phyloP scores from a whole-genome alignment of 1,284 basidiomycete genomes.

The Irpex sp. region DNA sequence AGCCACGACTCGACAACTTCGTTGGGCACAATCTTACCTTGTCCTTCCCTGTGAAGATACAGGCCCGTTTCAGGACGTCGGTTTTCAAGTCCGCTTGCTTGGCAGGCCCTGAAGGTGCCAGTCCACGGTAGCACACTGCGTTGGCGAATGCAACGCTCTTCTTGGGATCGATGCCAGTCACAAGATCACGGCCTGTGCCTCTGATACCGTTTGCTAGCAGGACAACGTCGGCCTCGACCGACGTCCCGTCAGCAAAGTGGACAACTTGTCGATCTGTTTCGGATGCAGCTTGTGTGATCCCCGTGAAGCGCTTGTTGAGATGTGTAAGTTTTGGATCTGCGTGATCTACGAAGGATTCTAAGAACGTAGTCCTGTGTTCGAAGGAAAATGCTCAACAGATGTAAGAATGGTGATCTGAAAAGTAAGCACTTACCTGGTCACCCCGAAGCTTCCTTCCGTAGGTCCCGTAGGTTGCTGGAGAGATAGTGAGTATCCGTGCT shows the following conservation, averaged over 20 bases:
- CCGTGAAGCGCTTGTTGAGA: conserved; percentile 45
- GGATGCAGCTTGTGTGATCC: conserved; percentile 21
- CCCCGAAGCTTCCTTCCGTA: conserved; percentile 27
- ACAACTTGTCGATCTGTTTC: conserved; percentile 27
- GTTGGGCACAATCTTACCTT: conserved; percentile 4
- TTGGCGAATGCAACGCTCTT: conserved; percentile 35
- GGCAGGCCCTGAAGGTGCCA: conserved; percentile 34
- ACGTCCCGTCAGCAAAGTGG: conserved; percentile 42
- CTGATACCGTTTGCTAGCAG: conserved; percentile 49
- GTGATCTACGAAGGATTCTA: conserved; percentile 41
- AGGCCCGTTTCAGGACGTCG: conserved; percentile 12
- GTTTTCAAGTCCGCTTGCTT: conserved; percentile 36
- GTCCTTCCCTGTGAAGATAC: conserved; percentile 1
- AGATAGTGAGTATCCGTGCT: background rate
- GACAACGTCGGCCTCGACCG: conserved; percentile 41
- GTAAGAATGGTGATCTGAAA: background rate
- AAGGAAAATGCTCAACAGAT: background rate
- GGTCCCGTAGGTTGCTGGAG: conserved; percentile 33
- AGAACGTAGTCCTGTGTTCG: conserved; percentile 37
- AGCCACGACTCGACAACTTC: too few species aligned
- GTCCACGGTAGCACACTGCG: conserved; percentile 39
- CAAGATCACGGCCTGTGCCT: conserved; percentile 34
- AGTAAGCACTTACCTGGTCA: conserved; percentile 18
- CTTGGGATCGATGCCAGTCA: conserved; percentile 26
- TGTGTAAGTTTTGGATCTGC: conserved; percentile 37